Base-by-base conservation (phyloP, 331 rosid genomes). In the Telfairia occidentalis region DNA sequence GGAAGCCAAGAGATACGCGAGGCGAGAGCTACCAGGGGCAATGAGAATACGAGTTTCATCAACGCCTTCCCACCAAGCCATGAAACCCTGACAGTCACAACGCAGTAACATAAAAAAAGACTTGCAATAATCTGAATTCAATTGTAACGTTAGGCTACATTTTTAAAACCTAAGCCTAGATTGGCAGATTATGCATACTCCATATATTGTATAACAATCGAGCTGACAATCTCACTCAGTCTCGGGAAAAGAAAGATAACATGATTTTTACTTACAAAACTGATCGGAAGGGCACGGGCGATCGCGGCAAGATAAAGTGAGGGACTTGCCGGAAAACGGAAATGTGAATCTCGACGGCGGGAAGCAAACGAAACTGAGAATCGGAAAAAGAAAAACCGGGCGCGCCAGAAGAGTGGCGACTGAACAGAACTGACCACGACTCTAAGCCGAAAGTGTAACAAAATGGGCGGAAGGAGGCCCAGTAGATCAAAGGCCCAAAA, bases 41-140 rank as follows among this genome's bases (percentile, higher is more conserved):
- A 94, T 76, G 66, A 94, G 87, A 80, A 91, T 82, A 24, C 98
- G 90, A n/a, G 84, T 58, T 81, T 91, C 97, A n/a, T 88, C 88
- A 69, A 58, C 78, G 38, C 87, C 90, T 71, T 93, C 84, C 55
- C 80, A 87, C 91, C 88, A 88, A 35, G 78, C 80, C 98, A 94
- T 89, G 43, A 75, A 80, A 52, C 42, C 83, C 83, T 78, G 78
- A 80, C 29, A 48, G 28, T 66, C 73, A 67, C 61, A 21, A 50
- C 34, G 21, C 43, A 28, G 61, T 3, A 30, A 30, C 76, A 1
- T 54, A 23, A 55, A 16, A 74, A 40, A 16, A 16, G 6, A 23
- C 5, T 34, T 50, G 15, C 7, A 23, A 40, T 69, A 46, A 43
- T 42, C 6, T 12, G 7, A 42, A 69, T 23, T 43, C 18, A 67